Evolutionary conservation across 768 basidiomycete species (phyloP).

Genomic region (Calocybe gangraenosa): DNA sequence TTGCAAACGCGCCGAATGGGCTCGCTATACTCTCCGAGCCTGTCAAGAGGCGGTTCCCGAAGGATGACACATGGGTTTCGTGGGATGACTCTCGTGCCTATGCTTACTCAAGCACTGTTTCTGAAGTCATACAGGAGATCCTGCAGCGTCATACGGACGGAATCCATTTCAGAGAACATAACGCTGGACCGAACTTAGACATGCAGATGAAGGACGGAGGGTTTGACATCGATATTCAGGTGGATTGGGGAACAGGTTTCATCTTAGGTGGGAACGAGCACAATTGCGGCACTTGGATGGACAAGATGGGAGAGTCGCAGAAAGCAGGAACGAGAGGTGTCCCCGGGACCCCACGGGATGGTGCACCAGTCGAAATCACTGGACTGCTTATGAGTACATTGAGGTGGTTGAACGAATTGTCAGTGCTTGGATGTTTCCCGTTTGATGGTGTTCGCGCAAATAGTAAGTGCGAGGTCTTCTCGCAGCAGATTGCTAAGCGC

Average conservation of each 20-base stretch:
- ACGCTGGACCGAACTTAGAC: conserved; percentile 95
- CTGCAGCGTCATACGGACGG: conserved; percentile 91
- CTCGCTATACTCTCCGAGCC: conserved; percentile 71
- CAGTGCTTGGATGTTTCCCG: conserved; percentile 67
- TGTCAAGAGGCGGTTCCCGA: conserved; percentile 91
- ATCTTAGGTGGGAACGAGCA: conserved; percentile 80
- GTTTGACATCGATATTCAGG: conserved; percentile 88
- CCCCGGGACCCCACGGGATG: conserved; percentile 96
- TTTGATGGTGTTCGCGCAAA: conserved; percentile 84
- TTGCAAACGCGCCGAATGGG: conserved; percentile 78
- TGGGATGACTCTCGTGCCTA: conserved; percentile 89
- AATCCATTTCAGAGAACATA: conserved; percentile 92
- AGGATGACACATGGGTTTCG: conserved; percentile 88
- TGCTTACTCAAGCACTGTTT: conserved; percentile 73
- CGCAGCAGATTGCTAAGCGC: neutral
- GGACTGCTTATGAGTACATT: conserved; percentile 91
- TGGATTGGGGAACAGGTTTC: conserved; percentile 96
- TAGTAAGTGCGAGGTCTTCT: conserved; percentile 46
- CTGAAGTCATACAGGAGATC: conserved; percentile 96
- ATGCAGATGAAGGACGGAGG: conserved; percentile 93
- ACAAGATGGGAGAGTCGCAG: conserved; percentile 94
- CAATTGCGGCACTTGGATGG: conserved; percentile 98
- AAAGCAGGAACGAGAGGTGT: conserved; percentile 92
- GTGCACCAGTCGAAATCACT: conserved; percentile 93
- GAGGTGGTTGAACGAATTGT: conserved; percentile 79